Conservation (phyloP, 1,139 yeast genomes). For the Suhomyces taliae region DNA sequence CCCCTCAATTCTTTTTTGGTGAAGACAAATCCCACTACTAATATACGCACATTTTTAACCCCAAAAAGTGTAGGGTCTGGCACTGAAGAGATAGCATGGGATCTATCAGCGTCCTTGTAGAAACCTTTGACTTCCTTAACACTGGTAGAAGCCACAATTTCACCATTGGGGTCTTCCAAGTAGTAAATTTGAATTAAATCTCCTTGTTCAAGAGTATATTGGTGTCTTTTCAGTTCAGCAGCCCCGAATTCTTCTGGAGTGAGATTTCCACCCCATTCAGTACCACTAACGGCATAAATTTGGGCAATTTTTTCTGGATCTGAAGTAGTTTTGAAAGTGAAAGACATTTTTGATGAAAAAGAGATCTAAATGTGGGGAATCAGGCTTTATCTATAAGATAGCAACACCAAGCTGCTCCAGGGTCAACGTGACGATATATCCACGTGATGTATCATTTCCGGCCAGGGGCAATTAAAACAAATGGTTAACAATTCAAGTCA, state of each 20-base stretch:
- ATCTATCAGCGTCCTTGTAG: constrained; percentile 32
- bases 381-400: not conserved
- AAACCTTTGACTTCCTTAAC: constrained; percentile 31
- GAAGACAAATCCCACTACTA: constrained; percentile 32
- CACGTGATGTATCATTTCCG: not conserved
- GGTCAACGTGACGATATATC: not conserved
- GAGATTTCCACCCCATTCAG: constrained; percentile 32
- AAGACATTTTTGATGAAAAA: constrained; percentile 3
- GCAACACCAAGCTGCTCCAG: not conserved
- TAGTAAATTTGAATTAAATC: constrained; percentile 24
- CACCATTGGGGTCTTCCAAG: constrained; percentile 28
- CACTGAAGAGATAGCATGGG: constrained; percentile 27
- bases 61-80: constrained; percentile 40
- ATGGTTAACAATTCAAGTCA: too few species aligned
- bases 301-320: constrained; percentile 29
- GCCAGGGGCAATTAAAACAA: not conserved
- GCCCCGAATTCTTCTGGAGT: constrained; percentile 29
- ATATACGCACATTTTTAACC: constrained; percentile 29
- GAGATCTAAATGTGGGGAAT: not conserved
- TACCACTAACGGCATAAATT: constrained; percentile 27
- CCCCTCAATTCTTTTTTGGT: constrained; percentile 28
- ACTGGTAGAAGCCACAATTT: constrained; percentile 28
- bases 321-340: constrained; percentile 22
- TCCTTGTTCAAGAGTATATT: constrained; percentile 16
- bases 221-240: constrained; percentile 18